Evolutionary conservation across 306 rosid species (phyloP), one percentile per base, ranked within the genome.

Genomic region (Comarum palustre): DNA sequence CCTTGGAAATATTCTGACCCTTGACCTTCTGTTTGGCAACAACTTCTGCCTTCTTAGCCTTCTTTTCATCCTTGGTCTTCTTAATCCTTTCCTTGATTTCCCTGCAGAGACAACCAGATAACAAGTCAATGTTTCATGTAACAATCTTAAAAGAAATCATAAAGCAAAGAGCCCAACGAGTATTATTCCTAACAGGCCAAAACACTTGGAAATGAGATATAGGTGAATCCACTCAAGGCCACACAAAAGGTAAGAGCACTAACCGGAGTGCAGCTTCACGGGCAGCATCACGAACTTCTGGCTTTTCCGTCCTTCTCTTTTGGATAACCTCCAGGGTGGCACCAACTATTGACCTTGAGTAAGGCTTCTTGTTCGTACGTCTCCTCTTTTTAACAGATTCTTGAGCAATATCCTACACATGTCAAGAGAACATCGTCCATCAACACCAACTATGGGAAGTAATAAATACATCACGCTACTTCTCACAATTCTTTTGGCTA

Each of bases 41-140:
- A 61, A 59, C 65, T 4, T 92, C 97, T 3, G 96, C 92, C 80
- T 90, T 92, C 84, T 86, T 90, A 0, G 97, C 96, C 82, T 90
- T 92, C 86, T 92, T 92, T 61, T 92, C 97, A 25, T 92, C 97
- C 82, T 92, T 92, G 1, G 96, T 88, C 36, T 34, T 92, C 83
- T 90, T 92, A 67, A 90, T 90, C 75, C 97, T 85, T 72, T 92
- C 97, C 73, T 92, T 92, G 31, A 92, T 88, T 75, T 92, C 97
- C 75, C 96, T 92, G 73, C 71, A 75, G 1, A 66, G 6, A 31
- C 36, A 57, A 31, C 59, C 68, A 79, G 22, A 12, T 4, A 25
- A 65, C 46, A 17, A 71, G 62, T 46, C 62, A 25, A 8, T 11
- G 0, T 45, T 72, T 57, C 25, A 9, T 2, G 43, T 38, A 36